Conservation (phyloP, 2,329 filamentous ascomycete species). For the Botryosphaeria dothidea region DNA sequence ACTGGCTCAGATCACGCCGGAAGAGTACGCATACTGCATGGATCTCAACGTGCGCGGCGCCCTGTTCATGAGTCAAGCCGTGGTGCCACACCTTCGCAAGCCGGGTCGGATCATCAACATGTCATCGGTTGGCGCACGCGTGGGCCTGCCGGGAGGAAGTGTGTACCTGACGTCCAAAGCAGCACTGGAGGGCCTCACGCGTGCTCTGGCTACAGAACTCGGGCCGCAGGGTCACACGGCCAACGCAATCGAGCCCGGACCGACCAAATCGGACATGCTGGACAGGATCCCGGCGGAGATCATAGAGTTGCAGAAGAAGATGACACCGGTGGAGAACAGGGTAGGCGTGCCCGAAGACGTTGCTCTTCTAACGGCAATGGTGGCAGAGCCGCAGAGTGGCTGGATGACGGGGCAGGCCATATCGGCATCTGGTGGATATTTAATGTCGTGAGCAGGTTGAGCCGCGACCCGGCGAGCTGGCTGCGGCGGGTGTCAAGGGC, state of each 20-base stretch:
- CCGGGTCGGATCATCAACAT: slow-evolving; percentile 61
- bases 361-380: slow-evolving; percentile 56
- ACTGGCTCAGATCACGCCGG: slow-evolving; percentile 43
- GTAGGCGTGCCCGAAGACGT: slow-evolving; percentile 57
- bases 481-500: background rate
- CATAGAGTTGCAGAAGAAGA: slow-evolving; percentile 50
- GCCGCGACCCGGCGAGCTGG: background rate
- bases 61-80: slow-evolving; percentile 55
- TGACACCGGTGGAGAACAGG: slow-evolving; percentile 54
- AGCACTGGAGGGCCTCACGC: slow-evolving; percentile 61
- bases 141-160: slow-evolving; percentile 47
- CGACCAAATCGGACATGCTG: slow-evolving; percentile 60
- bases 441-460: slow-evolving; percentile 29
- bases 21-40: slow-evolving; percentile 57
- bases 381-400: slow-evolving; percentile 50
- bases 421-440: slow-evolving; percentile 54
- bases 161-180: slow-evolving; percentile 61
- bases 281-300: slow-evolving; percentile 53
- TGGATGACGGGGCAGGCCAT: slow-evolving; percentile 56
- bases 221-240: slow-evolving; percentile 60
- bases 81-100: slow-evolving; percentile 52
- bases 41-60: slow-evolving; percentile 59
- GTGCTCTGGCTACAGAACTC: slow-evolving; percentile 60
- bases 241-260: slow-evolving; percentile 62
- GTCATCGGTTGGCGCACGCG: slow-evolving; percentile 54